A percentile compares a stretch with the other conserved stretches of the same genome.
Conservation (phyloP, 495 filamentous ascomycete species). For the Parachaetomium inaequale region DNA sequence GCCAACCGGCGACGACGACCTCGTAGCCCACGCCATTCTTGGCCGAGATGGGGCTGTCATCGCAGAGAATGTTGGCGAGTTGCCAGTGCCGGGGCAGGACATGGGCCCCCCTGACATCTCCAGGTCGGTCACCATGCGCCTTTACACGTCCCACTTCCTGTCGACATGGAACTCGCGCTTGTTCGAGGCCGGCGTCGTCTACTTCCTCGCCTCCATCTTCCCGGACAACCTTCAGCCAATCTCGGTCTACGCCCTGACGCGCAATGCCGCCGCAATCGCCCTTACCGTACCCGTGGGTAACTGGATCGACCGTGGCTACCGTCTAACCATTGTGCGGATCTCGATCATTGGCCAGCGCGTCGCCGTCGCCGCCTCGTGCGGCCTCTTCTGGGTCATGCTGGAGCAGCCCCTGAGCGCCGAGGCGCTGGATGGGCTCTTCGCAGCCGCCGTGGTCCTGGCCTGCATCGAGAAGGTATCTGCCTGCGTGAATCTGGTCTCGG, state of each 20-base stretch:
- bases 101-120: no score
- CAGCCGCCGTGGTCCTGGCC: conserved; percentile 44
- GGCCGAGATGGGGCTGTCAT: no score
- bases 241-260: conserved; percentile 37
- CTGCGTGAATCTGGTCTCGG: conserved; percentile 55
- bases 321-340: conserved; percentile 29
- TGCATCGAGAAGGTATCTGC: conserved; percentile 56
- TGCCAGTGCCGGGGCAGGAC: no score
- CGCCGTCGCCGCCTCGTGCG: conserved; percentile 28
- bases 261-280: conserved; percentile 30
- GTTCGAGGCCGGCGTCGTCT: conserved; percentile 62
- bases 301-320: conserved; percentile 30
- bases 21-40: no score
- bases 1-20: no score
- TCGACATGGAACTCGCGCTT: conserved; percentile 69
- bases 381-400: conserved; percentile 16
- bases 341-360: conserved; percentile 34
- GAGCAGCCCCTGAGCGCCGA: neutral
- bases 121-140: no score
- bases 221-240: conserved; percentile 51
- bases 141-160: conserved; percentile 53
- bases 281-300: conserved; percentile 24
- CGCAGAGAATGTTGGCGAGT: no score
- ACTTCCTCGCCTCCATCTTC: conserved; percentile 59
- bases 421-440: conserved; percentile 36